Conservation (phyloP, 768 basidiomycete genomes). For the Vararia minispora region DNA sequence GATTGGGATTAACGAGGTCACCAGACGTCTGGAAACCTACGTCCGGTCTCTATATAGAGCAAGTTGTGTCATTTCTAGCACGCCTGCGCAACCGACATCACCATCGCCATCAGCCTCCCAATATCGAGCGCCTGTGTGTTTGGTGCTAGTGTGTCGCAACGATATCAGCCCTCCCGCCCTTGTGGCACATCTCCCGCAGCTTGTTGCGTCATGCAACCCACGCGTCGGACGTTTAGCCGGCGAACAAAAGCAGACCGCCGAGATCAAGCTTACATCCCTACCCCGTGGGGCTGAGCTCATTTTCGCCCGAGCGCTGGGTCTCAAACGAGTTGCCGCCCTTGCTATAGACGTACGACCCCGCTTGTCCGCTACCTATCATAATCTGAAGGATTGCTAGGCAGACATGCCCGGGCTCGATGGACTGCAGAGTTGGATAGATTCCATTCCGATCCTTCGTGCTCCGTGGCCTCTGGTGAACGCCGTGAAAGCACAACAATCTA, state of each 20-base stretch:
- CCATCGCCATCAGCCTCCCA: too few relatives aligned
- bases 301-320: slow-evolving; percentile 50
- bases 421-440: slow-evolving; percentile 26
- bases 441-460: slow-evolving; percentile 47
- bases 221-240: too few relatives aligned
- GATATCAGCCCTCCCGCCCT: slow-evolving; percentile 67
- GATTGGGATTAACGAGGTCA: slow-evolving; percentile 75
- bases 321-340: slow-evolving; percentile 55
- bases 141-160: slow-evolving; percentile 58
- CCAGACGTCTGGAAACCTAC: slow-evolving; percentile 57
- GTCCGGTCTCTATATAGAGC: slow-evolving; percentile 25
- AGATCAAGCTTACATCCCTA: slow-evolving; percentile 49
- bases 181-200: slow-evolving; percentile 63
- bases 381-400: background rate
- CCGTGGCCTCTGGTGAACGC: slow-evolving; percentile 45
- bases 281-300: slow-evolving; percentile 53
- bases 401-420: slow-evolving; percentile 27
- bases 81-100: too few relatives aligned
- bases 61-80: too few relatives aligned
- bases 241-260: slow-evolving; percentile 8
- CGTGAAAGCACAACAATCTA: slow-evolving; percentile 13
- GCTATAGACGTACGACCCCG: slow-evolving; percentile 52
- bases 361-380: slow-evolving; percentile 1
- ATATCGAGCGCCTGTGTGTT: slow-evolving; percentile 4
- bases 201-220: slow-evolving; percentile 68